Percentiles rank a stretch among this genome's conserved stretches.
Evolutionary conservation across 441 rosid genomes (phyloP).

Genomic region (Jatropha multifida): DNA sequence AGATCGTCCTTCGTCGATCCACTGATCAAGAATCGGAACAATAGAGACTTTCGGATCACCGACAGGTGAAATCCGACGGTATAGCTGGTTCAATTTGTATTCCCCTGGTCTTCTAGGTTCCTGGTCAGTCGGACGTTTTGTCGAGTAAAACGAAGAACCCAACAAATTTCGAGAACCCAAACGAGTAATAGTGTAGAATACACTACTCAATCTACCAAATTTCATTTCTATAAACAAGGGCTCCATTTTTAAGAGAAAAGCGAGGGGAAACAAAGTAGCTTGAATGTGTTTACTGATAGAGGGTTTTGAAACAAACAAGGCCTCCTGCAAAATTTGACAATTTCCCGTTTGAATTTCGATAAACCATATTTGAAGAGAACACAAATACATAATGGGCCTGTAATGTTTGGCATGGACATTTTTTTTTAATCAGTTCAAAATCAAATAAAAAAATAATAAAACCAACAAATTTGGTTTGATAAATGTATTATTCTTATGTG

Average conservation of each 20-base stretch:
- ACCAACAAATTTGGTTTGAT: too few species aligned
- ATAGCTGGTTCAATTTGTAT: neutral
- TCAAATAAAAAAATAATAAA: too few species aligned
- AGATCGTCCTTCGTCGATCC: conserved; percentile 14
- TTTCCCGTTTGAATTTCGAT: too few species aligned
- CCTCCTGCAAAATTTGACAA: too few species aligned
- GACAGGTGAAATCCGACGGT: neutral
- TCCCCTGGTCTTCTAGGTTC: neutral
- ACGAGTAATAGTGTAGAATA: neutral
- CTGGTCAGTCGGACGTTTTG: neutral
- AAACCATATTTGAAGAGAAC: too few species aligned
- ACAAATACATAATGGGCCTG: too few species aligned
- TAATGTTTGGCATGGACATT: too few species aligned
- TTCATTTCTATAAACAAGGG: neutral
- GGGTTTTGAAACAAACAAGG: neutral
- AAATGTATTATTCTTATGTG: too few species aligned
- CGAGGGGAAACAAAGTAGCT: neutral
- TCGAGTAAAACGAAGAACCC: neutral
- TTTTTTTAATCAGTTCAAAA: too few species aligned
- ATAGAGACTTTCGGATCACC: conserved; percentile 1
- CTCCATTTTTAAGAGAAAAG: neutral
- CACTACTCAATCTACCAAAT: neutral
- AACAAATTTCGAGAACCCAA: neutral
- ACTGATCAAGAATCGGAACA: conserved; percentile 12
- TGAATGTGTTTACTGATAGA: neutral